A percentile compares a stretch with the other conserved stretches of the same genome.
Conservation (phyloP, 768 basidiomycete species). For the Suillus ampliporus region DNA sequence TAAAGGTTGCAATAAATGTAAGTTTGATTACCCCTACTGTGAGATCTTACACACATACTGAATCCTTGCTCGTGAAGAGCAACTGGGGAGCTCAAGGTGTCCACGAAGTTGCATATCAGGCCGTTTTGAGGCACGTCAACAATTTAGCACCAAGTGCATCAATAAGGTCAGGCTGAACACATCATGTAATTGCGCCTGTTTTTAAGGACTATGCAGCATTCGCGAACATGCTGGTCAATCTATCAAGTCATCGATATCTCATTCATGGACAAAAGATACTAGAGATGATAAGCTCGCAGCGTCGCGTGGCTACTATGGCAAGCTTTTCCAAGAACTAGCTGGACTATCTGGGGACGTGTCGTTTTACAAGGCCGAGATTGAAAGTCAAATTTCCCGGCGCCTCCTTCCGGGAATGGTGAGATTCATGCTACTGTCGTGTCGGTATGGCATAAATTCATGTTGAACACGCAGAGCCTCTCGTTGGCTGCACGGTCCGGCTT, state of each 20-base stretch:
- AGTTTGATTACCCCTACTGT: slow-evolving; percentile 56
- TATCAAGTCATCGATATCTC: slow-evolving; percentile 82
- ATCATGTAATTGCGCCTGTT: neutral
- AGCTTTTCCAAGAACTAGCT: slow-evolving; percentile 71
- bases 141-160: slow-evolving; percentile 78
- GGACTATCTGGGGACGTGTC: slow-evolving; percentile 82
- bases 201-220: slow-evolving; percentile 40
- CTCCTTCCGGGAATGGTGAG: slow-evolving; percentile 65
- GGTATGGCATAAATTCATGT: neutral
- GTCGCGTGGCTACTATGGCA: slow-evolving; percentile 65
- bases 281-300: slow-evolving; percentile 72
- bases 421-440: slow-evolving; percentile 10
- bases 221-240: slow-evolving; percentile 83
- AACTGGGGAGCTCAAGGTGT: slow-evolving; percentile 45
- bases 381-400: slow-evolving; percentile 64
- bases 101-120: slow-evolving; percentile 89
- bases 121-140: slow-evolving; percentile 75
- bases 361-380: slow-evolving; percentile 76
- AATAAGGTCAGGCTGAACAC: slow-evolving; percentile 59
- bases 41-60: neutral
- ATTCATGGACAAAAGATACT: slow-evolving; percentile 77
- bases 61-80: slow-evolving; percentile 34
- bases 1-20: slow-evolving; percentile 76
- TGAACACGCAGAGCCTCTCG: slow-evolving; percentile 65
- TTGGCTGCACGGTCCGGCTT: slow-evolving; percentile 75